A percentile compares a stretch with the other conserved stretches of the same genome.
Evolutionary conservation across 495 filamentous ascomycete genomes (phyloP).

Genomic region (Gamarada debralockiae): DNA sequence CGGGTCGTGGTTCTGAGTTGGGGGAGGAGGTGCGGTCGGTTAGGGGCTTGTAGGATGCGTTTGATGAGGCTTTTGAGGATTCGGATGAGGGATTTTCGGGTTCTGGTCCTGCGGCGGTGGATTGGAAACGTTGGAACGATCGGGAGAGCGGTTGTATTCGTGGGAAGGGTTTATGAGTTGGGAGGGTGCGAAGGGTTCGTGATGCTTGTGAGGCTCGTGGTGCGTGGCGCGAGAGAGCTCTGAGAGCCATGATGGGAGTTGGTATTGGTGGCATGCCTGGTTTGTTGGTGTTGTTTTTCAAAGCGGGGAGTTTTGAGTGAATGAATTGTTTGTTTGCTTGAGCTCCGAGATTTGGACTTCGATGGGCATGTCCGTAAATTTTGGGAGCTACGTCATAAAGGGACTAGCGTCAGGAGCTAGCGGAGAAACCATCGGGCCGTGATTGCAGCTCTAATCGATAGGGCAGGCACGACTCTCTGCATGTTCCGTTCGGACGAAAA

Average conservation of each 20-base stretch:
- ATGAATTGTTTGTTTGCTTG: too few species aligned
- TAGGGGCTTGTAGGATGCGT: background rate
- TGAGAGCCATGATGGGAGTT: conserved; percentile 29
- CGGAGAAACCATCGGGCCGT: too few species aligned
- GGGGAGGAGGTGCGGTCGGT: background rate
- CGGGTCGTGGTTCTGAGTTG: background rate
- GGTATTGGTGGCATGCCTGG: conserved; percentile 10
- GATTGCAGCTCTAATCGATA: background rate
- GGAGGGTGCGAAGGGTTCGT: conserved; percentile 28
- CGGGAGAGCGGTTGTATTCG: background rate
- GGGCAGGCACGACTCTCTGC: too few species aligned
- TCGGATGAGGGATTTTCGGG: background rate
- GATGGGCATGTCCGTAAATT: too few species aligned
- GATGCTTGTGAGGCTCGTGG: conserved; percentile 1
- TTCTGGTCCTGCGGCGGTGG: background rate
- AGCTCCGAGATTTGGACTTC: too few species aligned
- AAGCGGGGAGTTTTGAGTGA: too few species aligned
- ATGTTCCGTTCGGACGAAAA: too few species aligned
- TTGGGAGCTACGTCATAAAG: too few species aligned
- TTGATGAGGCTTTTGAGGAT: background rate
- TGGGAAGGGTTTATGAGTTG: conserved; percentile 17
- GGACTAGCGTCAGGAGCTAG: background rate
- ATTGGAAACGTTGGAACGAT: background rate
- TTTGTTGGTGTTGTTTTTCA: too few species aligned
- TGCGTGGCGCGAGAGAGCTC: conserved; percentile 30